Percentiles rank a stretch among this genome's conserved stretches.
Conservation (phyloP, 2,329 filamentous ascomycete genomes). For the Exophiala oligosperma region DNA sequence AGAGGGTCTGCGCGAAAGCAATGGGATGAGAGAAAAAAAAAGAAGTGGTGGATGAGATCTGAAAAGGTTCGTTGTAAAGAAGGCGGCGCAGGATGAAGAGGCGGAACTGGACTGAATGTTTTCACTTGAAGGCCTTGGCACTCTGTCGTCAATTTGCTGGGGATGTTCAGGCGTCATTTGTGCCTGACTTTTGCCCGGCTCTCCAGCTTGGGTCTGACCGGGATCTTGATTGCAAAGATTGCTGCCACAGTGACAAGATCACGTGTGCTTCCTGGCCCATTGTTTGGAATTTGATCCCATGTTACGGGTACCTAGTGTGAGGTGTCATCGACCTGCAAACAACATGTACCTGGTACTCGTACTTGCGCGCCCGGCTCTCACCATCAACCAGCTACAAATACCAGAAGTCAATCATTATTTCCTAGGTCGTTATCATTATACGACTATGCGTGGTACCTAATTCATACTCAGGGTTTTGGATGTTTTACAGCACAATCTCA, state of each 20-base stretch:
- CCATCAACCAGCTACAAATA: too few relatives aligned
- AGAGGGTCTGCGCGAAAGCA: background rate
- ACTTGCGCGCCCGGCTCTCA: too few relatives aligned
- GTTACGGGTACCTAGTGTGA: too few relatives aligned
- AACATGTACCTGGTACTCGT: too few relatives aligned
- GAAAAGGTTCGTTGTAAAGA: constrained; percentile 4
- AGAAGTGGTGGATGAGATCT: constrained; percentile 3
- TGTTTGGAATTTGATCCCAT: too few relatives aligned
- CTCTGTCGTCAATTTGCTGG: constrained; percentile 6
- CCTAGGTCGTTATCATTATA: background rate
- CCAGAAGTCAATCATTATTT: background rate
- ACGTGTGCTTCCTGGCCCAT: background rate
- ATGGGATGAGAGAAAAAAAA: constrained; percentile 4
- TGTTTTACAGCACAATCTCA: too few relatives aligned
- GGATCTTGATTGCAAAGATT: background rate
- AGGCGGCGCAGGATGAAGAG: constrained; percentile 14
- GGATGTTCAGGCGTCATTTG: background rate
- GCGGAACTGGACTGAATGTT: constrained; percentile 12
- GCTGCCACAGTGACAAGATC: background rate
- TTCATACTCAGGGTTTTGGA: too few relatives aligned
- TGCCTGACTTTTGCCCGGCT: background rate
- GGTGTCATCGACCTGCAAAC: too few relatives aligned
- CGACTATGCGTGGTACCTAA: too few relatives aligned
- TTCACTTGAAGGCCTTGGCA: constrained; percentile 9
- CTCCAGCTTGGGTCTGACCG: background rate